Evolutionary conservation across 306 rosid genomes (phyloP), one percentile per base, ranked within the genome.

Genomic region (Lagenaria siceraria): DNA sequence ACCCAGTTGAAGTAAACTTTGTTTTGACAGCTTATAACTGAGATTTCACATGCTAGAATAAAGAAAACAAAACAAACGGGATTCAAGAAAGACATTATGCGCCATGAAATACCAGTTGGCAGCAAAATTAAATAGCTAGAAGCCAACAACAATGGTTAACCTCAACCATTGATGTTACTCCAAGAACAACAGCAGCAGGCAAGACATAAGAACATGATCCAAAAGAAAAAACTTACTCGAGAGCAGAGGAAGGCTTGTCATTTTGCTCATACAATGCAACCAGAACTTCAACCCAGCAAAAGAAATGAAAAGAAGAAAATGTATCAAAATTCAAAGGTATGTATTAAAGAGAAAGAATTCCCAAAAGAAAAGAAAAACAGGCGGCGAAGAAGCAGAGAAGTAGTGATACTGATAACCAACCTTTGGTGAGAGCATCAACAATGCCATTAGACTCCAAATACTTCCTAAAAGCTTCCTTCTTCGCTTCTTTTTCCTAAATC

Each of bases 171-270:
- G 42, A 62, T 13, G 27, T 25, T 27, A 13, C 21, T 27, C 68
- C 36, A 6, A 31, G 21, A 15, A 29, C 25, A 35, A 25, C 36
- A 4, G 64, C 22, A 62, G 68, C 40, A 64, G 36, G 55, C 74
- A 66, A 66, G 31, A 21, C 22, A 65, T 10, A 65, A 13, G 3
- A 43, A 65, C 43, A n/a, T 65, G 73, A 65, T 65, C 51, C 17
- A 35, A 64, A 18, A 38, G 46, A 31, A 7, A 5, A 70, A 78
- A 81, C 92, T 84, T 83, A 90, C 97, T 92, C 95, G 62, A 95
- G 90, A n/a, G 95, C 97, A 83, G 97, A 89, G 70, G 93, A 88
- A 87, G 98, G 97, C 87, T 92, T 94, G 80, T 92, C 97, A 83
- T 94, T 87, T 83, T 94, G 98, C 89, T 94, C 97, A 61, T 94